Base-by-base conservation (phyloP, 345 rosid genomes). In the Eucalyptus globulus region DNA sequence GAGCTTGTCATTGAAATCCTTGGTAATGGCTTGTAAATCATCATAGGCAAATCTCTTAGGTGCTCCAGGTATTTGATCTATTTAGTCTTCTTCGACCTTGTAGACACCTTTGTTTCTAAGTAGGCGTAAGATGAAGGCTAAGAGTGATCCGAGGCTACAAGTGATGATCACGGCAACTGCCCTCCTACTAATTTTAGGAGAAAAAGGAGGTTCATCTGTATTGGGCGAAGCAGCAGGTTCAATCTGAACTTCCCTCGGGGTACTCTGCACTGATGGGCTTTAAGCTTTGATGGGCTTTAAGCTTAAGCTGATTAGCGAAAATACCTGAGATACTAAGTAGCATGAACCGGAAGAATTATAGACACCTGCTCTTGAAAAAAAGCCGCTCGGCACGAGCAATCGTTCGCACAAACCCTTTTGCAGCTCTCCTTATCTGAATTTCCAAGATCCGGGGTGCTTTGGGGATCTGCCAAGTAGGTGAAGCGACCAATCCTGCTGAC, bases 341-440 rank as follows among this genome's bases (percentile, higher is more conserved):
- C 92, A 91, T 67, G 88, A 72, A 60, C 53, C 19, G 10, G 34
- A 49, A 45, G 47, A 29, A 44, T 83, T 16, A 34, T 11, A 44
- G 19, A 27, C 31, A 47, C 7, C 9, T 43, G 16, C 67, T 60
- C 34, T 14, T 45, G 49, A 45, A 89, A 89, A 43, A 90, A 26
- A 11, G 81, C 93, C 19, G 80, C 88, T 60, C 87, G 90, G 88
- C 93, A 93, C 12, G 89, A 91, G 86, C 90, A 91, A 34, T 92
- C 88, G 6, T n/a, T 86, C 24, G 89, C 11, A 80, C 92, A 90
- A 24, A 89, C 90, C 16, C 21, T 24, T 53, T 50, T 88, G 87
- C 93, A 88, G 10, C 65, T 89, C 11, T 49, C 26, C 9, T 34
- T 7, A 45, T 49, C 80, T 62, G 69, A 17, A 24, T 67, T 45